These are phyloP conservation scores for Ganoderma meredithae DNA, from an alignment of 1,284 basidiomycete genomes.

Conservation along the genomic window DNA sequence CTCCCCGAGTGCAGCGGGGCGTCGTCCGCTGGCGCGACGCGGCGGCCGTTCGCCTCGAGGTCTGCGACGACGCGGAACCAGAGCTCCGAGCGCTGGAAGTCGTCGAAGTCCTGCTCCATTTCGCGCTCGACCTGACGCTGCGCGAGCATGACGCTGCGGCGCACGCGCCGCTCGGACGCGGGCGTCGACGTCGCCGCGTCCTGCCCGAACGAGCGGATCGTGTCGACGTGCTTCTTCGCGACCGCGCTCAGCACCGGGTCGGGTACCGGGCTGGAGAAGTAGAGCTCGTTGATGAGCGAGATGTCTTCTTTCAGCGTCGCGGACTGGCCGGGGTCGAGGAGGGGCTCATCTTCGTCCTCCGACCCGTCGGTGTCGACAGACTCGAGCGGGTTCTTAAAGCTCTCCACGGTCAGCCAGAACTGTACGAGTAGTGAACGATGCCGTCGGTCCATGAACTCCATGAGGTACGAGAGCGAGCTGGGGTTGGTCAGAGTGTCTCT, in stretches of 20 bases:
- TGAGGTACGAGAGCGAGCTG: constrained; percentile 91
- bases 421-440: constrained; percentile 88
- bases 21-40: constrained; percentile 27
- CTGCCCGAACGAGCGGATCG: constrained; percentile 73
- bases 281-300: constrained; percentile 84
- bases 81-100: constrained; percentile 87
- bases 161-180: constrained; percentile 65
- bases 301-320: constrained; percentile 85
- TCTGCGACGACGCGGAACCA: constrained; percentile 91
- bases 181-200: constrained; percentile 53
- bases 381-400: constrained; percentile 96
- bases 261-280: constrained; percentile 72
- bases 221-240: constrained; percentile 71
- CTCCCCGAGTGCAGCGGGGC: constrained; percentile 11
- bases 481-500: constrained; percentile 87
- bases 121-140: constrained; percentile 87
- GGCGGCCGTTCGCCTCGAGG: constrained; percentile 49
- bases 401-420: constrained; percentile 97
- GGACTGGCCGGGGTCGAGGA: constrained; percentile 65
- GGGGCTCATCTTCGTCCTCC: constrained; percentile 70
- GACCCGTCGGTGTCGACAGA: constrained; percentile 76
- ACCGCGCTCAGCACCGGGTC: constrained; percentile 72
- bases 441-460: constrained; percentile 97
- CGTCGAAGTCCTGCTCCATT: constrained; percentile 92
- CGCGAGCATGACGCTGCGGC: constrained; percentile 81